Evolutionary conservation across 1,284 basidiomycete species (phyloP), one percentile per base, ranked within the genome.

Genomic region (Inonotus obliquus): DNA sequence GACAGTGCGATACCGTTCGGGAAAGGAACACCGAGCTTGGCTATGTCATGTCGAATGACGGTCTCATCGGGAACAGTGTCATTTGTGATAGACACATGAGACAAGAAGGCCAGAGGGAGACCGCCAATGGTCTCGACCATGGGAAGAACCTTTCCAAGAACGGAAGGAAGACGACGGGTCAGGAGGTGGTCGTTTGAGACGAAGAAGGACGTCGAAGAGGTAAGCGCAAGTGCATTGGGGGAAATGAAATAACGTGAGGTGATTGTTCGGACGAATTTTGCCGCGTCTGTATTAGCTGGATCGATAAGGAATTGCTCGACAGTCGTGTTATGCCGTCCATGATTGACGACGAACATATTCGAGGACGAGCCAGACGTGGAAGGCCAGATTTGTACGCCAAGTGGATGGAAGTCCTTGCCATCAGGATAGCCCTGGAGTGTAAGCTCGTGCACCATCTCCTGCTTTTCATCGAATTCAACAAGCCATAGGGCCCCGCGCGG

Each of bases 121-220:
- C 72, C 81, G 2, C 85, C 70, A 11, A 84, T 1, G 1, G 83
- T 79, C 69, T 91, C 89, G 54, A 80, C 47, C 41, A 84, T 32
- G 0, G 86, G 81, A 0, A 84, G 67, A 25, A 82, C 62, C 59
- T 72, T 70, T 2, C 83, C 84, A 21, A 87, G 56, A 4, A 69
- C 62, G 41, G 71, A 69, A 0, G 83, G 82, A 23, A 86, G 75
- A 13, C 89, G 80, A 7, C 84, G 77, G 0, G 88, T 88, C 67
- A 89, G 70, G 27, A 82, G 69, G 67, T 91, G 88, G 68, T 91
- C 88, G 67, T 91, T 86, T 37, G 81, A 81, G 39, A 90, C 77
- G 65, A 85, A 85, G 69, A 91, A 89, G 0, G 83, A 80, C 58
- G 78, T 77, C 1, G 81, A 79, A 25, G 82, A 81, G 5, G 86